Percentiles rank a stretch among this genome's conserved stretches.
Conservation (phyloP, 495 filamentous ascomycete species). For the Annulohypoxylon bovei region DNA sequence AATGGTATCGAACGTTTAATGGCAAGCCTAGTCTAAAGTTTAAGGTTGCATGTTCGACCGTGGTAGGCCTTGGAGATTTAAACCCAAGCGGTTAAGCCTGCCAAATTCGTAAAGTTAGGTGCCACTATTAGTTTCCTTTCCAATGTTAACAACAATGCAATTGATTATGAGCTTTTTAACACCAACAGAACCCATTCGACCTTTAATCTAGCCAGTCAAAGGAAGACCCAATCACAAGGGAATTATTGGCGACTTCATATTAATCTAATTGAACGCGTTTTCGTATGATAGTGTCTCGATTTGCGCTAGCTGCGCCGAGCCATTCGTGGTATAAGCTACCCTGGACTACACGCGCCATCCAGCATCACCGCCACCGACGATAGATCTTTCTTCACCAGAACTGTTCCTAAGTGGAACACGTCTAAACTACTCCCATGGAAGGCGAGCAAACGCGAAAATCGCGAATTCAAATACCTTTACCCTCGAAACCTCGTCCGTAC, state of each 20-base stretch:
- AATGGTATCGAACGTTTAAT: not conserved
- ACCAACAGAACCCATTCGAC: not conserved
- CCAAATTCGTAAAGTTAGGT: not conserved
- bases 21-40: not conserved
- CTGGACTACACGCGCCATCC: constrained; percentile 15
- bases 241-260: not conserved
- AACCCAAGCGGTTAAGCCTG: not conserved
- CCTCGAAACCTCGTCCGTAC: constrained; percentile 46
- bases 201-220: not conserved
- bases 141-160: not conserved
- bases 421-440: constrained; percentile 26
- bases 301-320: constrained; percentile 15
- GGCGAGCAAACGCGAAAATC: not conserved
- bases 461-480: constrained; percentile 50
- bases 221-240: not conserved
- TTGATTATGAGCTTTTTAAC: not conserved
- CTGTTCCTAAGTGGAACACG: constrained; percentile 15
- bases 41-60: not conserved
- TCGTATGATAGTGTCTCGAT: not conserved
- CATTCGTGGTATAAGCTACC: constrained; percentile 19
- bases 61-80: not conserved
- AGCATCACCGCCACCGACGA: not conserved
- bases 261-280: not conserved
- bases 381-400: not conserved
- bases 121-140: not conserved